Evolutionary conservation across 2,329 filamentous ascomycete species (phyloP), one percentile per base, ranked within the genome.

Genomic region (Microdochium nivale): DNA sequence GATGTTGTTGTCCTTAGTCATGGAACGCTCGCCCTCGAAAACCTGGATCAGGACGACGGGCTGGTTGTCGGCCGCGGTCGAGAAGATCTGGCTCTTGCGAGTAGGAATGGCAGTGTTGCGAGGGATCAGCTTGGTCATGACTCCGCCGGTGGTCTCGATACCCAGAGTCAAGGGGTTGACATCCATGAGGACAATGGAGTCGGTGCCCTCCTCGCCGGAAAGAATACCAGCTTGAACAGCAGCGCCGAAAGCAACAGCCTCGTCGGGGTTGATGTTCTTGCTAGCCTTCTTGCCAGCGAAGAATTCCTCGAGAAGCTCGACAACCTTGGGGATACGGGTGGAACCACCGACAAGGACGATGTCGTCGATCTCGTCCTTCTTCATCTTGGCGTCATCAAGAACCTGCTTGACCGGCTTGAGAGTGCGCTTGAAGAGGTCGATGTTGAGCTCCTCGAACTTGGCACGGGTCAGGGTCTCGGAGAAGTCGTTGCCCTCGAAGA

Each of bases 361-460:
- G 25, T 47, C 46, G 46, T 47, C 46, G n/a, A 47, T 47, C 46
- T 47, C 46, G 24, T 47, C 46, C 46, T 47, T 47, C 46, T 47
- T 47, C 24, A 47, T 25, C 46, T 47, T 47, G 70, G 91, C 90
- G 63, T 97, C 94, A 80, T 96, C 95, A 68, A 99, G 83, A 61
- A 97, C 94, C 81, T 96, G 91, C 79, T 97, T 90, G 60, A 97
- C 94, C 53, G 94, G 92, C 84, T 96, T 96, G 60, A 97, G 83
- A 53, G 94, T 97, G 83, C 94, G 95, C 86, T 96, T 96, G 87
- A 97, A 97, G 56, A 97, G 86, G 66, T 97, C 92, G 63, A 91
- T 91, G 87, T 97, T 97, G 65, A 97, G 83, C 77, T 97, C 92
- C 78, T 99, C 94, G 66, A 99, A 97, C 83, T 97, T 97, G 80